These are phyloP conservation scores for Stramenopiles sp. DNA, from an alignment of 352 stramenopile genomes.

Conservation along the genomic window DNA sequence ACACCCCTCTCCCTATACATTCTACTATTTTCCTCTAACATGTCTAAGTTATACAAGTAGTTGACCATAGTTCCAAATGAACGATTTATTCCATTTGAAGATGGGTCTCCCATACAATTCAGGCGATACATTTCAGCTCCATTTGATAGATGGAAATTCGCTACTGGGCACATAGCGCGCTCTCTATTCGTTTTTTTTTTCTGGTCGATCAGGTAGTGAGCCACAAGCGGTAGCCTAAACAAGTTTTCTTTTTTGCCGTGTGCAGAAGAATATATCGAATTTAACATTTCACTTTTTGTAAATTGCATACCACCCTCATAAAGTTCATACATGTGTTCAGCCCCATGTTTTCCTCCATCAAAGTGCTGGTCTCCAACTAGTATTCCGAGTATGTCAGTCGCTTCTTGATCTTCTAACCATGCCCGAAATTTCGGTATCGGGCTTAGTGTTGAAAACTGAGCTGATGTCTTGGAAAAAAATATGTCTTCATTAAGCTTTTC, in stretches of 20 bases:
- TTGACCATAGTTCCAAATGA: slow-evolving; percentile 50
- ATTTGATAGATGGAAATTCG: slow-evolving; percentile 48
- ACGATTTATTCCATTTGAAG: slow-evolving; percentile 30
- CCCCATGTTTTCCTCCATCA: not conserved
- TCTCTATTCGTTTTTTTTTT: not conserved
- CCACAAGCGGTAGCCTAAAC: not conserved
- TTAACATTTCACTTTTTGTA: not conserved
- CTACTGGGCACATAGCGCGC: slow-evolving; percentile 35
- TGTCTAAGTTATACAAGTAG: slow-evolving; percentile 33
- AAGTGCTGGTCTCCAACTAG: not conserved
- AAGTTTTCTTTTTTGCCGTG: not conserved
- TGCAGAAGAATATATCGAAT: not conserved
- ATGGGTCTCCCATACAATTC: slow-evolving; percentile 39
- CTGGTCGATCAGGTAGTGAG: not conserved
- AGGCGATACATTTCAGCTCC: slow-evolving; percentile 38
- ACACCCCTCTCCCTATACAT: not conserved
- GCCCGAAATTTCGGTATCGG: not conserved
- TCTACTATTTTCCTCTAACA: not conserved
- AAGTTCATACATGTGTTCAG: not conserved
- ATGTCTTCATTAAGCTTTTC: not conserved
- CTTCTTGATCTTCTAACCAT: not conserved
- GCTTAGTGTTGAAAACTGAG: not conserved
- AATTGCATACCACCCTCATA: not conserved
- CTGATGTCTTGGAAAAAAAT: not conserved
- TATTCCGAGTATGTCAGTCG: not conserved